Conservation (phyloP, 495 filamentous ascomycete genomes). For the Halenospora varia region DNA sequence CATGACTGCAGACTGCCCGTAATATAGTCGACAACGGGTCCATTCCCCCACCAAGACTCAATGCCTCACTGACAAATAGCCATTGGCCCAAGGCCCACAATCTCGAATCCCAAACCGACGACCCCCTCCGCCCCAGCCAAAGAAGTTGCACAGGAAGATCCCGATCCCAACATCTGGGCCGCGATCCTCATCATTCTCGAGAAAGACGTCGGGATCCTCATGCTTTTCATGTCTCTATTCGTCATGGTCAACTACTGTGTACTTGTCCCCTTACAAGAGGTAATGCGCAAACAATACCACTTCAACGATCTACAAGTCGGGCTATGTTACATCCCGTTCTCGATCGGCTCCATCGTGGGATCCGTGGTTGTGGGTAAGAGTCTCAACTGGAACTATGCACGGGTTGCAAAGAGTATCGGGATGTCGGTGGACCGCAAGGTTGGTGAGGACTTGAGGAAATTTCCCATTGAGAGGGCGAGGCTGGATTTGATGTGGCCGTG, state of each 20-base stretch:
- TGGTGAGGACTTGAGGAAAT: slow-evolving; percentile 45
- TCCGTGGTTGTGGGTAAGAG: slow-evolving; percentile 56
- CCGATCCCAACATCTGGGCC: slow-evolving; percentile 61
- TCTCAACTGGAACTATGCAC: slow-evolving; percentile 46
- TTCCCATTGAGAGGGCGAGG: slow-evolving; percentile 59
- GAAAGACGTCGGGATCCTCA: slow-evolving; percentile 52
- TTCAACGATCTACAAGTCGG: slow-evolving; percentile 61
- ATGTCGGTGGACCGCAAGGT: slow-evolving; percentile 38
- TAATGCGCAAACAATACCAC: slow-evolving; percentile 52
- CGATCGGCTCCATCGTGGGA: slow-evolving; percentile 60
- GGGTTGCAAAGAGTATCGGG: slow-evolving; percentile 32
- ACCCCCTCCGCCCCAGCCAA: slow-evolving; percentile 11
- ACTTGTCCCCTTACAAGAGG: slow-evolving; percentile 27
- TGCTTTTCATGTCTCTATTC: slow-evolving; percentile 43
- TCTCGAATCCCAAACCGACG: not conserved
- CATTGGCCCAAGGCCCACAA: not conserved
- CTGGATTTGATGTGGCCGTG: slow-evolving; percentile 45
- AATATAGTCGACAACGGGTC: slow-evolving; percentile 67
- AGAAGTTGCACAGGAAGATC: slow-evolving; percentile 40
- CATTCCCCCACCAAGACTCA: not conserved
- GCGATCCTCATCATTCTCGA: slow-evolving; percentile 57
- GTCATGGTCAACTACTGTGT: slow-evolving; percentile 47
- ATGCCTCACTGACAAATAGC: not conserved
- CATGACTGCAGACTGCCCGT: slow-evolving; percentile 46
- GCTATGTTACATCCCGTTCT: slow-evolving; percentile 54